Evolutionary conservation across 352 stramenopile species (phyloP), one percentile per base, ranked within the genome.

Genomic region (Phytopythium helicoides): DNA sequence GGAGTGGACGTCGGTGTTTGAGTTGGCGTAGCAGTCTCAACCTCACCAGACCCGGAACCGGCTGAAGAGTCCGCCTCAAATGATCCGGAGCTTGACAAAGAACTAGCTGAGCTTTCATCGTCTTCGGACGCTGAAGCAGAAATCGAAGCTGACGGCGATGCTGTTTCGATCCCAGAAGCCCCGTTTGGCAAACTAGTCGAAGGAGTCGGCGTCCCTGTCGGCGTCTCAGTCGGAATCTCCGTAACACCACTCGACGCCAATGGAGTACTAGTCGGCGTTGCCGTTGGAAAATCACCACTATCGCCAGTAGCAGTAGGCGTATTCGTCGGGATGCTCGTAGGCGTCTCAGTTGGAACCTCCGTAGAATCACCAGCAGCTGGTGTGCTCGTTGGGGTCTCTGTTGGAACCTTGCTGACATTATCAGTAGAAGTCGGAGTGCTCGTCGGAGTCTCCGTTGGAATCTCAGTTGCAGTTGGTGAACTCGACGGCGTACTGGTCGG

Each of bases 171-270:
- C 9, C 5, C 12, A 34, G 23, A 28, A 7, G 45, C 26, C 18
- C 2, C 25, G 26, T n/a, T 23, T 19, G 45, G 26, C 7, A 19
- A 4, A 28, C 12, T 25, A n/a, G 19, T 44, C 31, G 22, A 28
- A 3, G 54, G 47, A 35, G 36, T 23, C 23, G 34, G 23, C 18
- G 35, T 33, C 8, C 48, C 22, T 23, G 57, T 56, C 16, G 56
- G 49, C 3, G 45, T 36, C 12, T 58, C 21, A 3, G 56, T 64
- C 33, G 39, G 39, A 10, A 31, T 50, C 8, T 42, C 28, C 16
- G 51, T 50, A n/a, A n/a, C n/a, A n/a, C n/a, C n/a, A n/a, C n/a
- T n/a, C n/a, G n/a, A n/a, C n/a, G n/a, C n/a, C n/a, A n/a, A n/a
- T 36, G 51, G 26, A 19, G 56, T 31, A 38, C 22, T 46, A 19